Percentiles rank a stretch among this genome's conserved stretches.
Conservation (phyloP, 805 yeast genomes). For the Ogataea trehalophila region DNA sequence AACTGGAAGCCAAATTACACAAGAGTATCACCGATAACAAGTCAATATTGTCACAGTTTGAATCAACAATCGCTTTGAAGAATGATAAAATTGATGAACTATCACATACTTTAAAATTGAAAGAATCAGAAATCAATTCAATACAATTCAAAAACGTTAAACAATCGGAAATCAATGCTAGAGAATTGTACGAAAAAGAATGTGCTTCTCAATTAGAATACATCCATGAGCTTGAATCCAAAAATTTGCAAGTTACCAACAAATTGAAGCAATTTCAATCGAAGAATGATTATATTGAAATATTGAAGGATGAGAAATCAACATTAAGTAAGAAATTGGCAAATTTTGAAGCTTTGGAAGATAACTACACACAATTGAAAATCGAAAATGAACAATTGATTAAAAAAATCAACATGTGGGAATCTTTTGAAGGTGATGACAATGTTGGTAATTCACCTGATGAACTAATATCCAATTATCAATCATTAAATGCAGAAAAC, state of each 20-base stretch:
- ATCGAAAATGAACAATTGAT: conserved; percentile 45
- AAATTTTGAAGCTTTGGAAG: conserved; percentile 38
- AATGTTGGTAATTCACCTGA: conserved; percentile 7
- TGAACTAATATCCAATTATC: conserved; percentile 5
- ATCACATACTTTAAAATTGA: conserved; percentile 8
- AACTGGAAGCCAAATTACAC: not conserved
- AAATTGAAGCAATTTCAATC: conserved; percentile 46
- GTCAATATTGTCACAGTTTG: not conserved
- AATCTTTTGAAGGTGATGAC: conserved; percentile 28
- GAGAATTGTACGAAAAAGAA: conserved; percentile 28
- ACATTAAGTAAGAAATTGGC: conserved; percentile 36
- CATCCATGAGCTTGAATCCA: conserved; percentile 44
- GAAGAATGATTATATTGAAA: conserved; percentile 41
- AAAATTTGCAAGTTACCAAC: conserved; percentile 48
- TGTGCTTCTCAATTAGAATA: conserved; percentile 38
- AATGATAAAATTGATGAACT: conserved; percentile 20
- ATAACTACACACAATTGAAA: conserved; percentile 42
- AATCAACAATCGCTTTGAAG: conserved; percentile 1
- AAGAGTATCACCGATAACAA: not conserved
- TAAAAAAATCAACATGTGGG: conserved; percentile 45
- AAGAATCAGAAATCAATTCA: conserved; percentile 10
- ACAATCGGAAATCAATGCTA: conserved; percentile 26
- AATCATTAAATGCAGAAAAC: conserved; percentile 3
- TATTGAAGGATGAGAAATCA: conserved; percentile 52
- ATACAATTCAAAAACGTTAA: conserved; percentile 3